Evolutionary conservation across 352 stramenopile genomes (phyloP), one percentile per base, ranked within the genome.

Genomic region (Globisporangium paroecandrum): DNA sequence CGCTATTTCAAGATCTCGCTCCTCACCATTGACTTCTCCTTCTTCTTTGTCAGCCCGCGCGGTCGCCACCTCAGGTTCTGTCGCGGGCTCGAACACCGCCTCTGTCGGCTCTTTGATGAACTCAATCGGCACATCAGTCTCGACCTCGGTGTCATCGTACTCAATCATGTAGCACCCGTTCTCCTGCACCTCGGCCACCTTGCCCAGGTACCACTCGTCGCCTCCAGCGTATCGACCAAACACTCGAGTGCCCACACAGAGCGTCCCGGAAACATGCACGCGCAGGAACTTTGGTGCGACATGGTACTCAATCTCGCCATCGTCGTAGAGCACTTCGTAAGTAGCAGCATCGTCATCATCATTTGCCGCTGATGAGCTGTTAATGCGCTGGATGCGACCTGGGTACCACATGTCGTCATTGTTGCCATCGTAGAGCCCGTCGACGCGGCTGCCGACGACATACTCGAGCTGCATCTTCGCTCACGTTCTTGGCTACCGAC

Each of bases 371-470:
- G 13, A 47, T 20, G 54, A 10, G 15, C 13, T 60, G 62, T 89
- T 60, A 41, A 81, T 66, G 18, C 64, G 65, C 25, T 72, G 70
- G 62, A 94, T 71, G 20, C 71, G 66, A 9, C 78, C 88, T 1
- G 85, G 83, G 59, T 94, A 94, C 86, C 87, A 93, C 69, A 92
- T 82, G 53, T 90, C 83, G 69, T 90, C 83, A 9, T 67, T 75
- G 69, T 93, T 93, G 69, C 81, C 82, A 73, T 91, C 87, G 55
- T 95, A 95, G 47, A 95, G 77, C 1, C 82, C 85, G 64, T 95
- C 87, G 18, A 95, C 85, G 32, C 87, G 85, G 47, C 78, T 75
- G 32, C 78, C 83, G 34, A 90, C 78, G 27, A 66, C 55, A 58
- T 71, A 83, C 46, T 47, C 58, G 12, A 57, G 58, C 63, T 51